Conservation (phyloP, 2,329 filamentous ascomycete species). For the Tolypocladium endophyticum region DNA sequence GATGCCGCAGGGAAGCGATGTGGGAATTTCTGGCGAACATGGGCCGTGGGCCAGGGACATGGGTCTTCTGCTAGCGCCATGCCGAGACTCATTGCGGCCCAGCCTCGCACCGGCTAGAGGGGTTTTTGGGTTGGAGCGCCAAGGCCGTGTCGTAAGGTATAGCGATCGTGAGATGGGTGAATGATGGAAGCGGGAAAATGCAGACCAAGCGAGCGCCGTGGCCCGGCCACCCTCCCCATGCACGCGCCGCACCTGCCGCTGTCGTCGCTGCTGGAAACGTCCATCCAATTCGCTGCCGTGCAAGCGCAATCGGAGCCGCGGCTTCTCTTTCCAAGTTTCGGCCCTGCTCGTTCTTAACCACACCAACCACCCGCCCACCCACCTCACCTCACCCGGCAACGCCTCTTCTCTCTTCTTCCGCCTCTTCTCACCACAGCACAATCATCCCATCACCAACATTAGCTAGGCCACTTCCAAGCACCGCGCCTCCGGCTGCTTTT, state of each 20-base stretch:
- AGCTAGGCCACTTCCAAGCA: constrained; percentile 2
- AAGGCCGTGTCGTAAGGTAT: not conserved
- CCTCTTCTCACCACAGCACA: constrained; percentile 1
- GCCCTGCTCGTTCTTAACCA: not conserved
- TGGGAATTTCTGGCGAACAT: not conserved
- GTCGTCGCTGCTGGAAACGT: not conserved
- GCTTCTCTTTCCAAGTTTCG: not conserved
- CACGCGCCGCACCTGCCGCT: not conserved
- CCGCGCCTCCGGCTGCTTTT: not conserved
- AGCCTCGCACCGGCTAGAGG: not conserved
- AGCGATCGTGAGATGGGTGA: not conserved
- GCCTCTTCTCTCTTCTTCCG: not conserved
- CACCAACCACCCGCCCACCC: not conserved
- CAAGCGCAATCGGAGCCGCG: not conserved
- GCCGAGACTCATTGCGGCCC: constrained; percentile 1
- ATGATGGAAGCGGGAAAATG: not conserved
- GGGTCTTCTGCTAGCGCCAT: not conserved
- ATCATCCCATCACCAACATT: constrained; percentile 5
- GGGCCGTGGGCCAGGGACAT: not conserved
- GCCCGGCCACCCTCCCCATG: not conserved
- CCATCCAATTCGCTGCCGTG: not conserved
- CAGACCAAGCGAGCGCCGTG: not conserved
- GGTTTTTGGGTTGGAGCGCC: not conserved
- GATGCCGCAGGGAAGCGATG: not conserved
- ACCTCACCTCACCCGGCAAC: not conserved